A percentile compares a stretch with the other conserved stretches of the same genome.
These are phyloP conservation scores for Cystobasidium slooffiae DNA, from an alignment of 1,284 basidiomycete genomes.

Conservation along the genomic window DNA sequence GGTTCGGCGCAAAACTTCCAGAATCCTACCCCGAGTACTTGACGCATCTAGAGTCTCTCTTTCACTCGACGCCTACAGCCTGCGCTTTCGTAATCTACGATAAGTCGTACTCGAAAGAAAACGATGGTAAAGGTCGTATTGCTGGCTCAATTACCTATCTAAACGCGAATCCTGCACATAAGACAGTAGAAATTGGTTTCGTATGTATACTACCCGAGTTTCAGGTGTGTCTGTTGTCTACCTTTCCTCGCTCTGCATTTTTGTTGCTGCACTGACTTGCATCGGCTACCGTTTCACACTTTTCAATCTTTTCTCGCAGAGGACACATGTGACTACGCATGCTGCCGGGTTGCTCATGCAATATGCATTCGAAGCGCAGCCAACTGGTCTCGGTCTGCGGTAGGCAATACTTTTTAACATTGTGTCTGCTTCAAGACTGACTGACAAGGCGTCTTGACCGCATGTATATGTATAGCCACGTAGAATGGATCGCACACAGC, in stretches of 20 bases:
- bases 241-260: background rate
- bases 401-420: background rate
- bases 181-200: conserved; percentile 38
- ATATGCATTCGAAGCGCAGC: conserved; percentile 58
- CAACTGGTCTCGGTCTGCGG: conserved; percentile 63
- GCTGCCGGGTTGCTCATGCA: conserved; percentile 66
- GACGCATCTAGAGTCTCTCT: conserved; percentile 18
- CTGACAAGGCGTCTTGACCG: background rate
- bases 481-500: conserved; percentile 66
- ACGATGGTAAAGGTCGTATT: conserved; percentile 2
- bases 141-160: conserved; percentile 27
- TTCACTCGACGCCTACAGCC: background rate
- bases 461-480: conserved; percentile 55
- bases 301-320: conserved; percentile 56
- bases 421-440: no score
- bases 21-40: conserved; percentile 21
- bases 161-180: conserved; percentile 8
- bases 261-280: background rate
- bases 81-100: conserved; percentile 23
- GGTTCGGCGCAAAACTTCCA: conserved; percentile 20
- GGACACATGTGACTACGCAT: conserved; percentile 67
- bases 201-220: conserved; percentile 57
- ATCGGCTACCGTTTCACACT: background rate
- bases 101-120: conserved; percentile 19
- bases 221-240: conserved; percentile 37